phyloP scores from a whole-genome alignment of 2,329 filamentous ascomycete genomes.

The Fusarium pilosicola region DNA sequence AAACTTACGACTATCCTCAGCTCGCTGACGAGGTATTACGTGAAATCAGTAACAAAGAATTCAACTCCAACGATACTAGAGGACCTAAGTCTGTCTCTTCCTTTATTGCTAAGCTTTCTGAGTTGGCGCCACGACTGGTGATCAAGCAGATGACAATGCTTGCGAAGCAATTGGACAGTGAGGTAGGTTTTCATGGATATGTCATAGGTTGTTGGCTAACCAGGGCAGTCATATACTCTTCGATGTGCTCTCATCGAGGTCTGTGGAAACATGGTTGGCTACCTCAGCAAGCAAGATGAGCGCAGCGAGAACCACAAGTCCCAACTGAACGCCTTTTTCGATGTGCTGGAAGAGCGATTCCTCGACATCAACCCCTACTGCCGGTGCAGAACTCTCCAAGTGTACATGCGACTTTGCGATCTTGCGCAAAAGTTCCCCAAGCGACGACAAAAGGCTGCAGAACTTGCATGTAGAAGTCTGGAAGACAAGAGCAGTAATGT shows the following conservation, averaged over 20 bases:
- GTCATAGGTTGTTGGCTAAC: conserved; percentile 35
- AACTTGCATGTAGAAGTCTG: conserved; percentile 86
- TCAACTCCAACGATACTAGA: conserved; percentile 94
- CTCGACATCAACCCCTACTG: conserved; percentile 97
- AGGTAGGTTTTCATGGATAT: conserved; percentile 61
- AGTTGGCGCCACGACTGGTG: conserved; percentile 88
- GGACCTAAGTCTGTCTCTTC: conserved; percentile 96
- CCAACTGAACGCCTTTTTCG: conserved; percentile 96
- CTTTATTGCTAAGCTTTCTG: conserved; percentile 92
- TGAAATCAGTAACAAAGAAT: conserved; percentile 97
- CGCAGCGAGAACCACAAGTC: conserved; percentile 92
- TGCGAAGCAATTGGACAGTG: conserved; percentile 94
- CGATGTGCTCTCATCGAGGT: conserved; percentile 95
- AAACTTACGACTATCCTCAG: conserved; percentile 98
- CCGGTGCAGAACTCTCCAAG: conserved; percentile 89
- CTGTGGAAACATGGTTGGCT: conserved; percentile 91
- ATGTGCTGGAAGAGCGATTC: conserved; percentile 95
- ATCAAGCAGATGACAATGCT: conserved; percentile 98
- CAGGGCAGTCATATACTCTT: conserved; percentile 81
- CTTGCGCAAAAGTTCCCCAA: conserved; percentile 97
- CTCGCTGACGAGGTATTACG: conserved; percentile 92
- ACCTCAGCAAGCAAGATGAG: conserved; percentile 92
- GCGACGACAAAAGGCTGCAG: conserved; percentile 84
- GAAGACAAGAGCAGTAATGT: conserved; percentile 99
- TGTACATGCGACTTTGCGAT: conserved; percentile 90